Conservation (phyloP, 345 rosid genomes). For the Physaria fendleri region DNA sequence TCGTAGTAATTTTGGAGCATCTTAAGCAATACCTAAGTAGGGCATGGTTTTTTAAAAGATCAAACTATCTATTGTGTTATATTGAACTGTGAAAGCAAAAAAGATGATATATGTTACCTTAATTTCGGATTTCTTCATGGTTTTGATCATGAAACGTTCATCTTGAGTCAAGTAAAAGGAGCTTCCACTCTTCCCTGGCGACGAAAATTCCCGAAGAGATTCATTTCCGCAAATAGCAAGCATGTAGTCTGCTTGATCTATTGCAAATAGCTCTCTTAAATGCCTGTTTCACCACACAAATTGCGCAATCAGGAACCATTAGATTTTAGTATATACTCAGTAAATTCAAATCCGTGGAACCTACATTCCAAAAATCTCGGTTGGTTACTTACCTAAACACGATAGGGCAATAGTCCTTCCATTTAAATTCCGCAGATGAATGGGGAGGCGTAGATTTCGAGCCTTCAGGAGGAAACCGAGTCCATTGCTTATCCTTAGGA, state of each 20-base stretch:
- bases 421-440: conserved; percentile 55
- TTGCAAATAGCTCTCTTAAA: conserved; percentile 55
- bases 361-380: too few relatives aligned
- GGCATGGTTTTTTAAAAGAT: conserved; percentile 8
- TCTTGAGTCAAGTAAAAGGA: conserved; percentile 67
- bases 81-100: background rate
- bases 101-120: conserved; percentile 38
- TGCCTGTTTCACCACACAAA: conserved; percentile 37
- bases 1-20: conserved; percentile 61
- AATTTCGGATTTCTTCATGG: conserved; percentile 68
- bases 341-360: too few relatives aligned
- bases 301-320: background rate
- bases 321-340: too few relatives aligned
- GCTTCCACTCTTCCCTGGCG: conserved; percentile 79
- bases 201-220: conserved; percentile 61
- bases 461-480: conserved; percentile 71
- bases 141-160: conserved; percentile 63
- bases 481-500: conserved; percentile 72
- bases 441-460: conserved; percentile 71
- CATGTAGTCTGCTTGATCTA: conserved; percentile 67
- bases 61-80: background rate
- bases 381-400: conserved; percentile 66
- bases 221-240: conserved; percentile 64
- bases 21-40: conserved; percentile 48
- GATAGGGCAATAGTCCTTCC: conserved; percentile 82